phyloP scores from a whole-genome alignment of 257 asterid species.

The Paulownia fortunei region DNA sequence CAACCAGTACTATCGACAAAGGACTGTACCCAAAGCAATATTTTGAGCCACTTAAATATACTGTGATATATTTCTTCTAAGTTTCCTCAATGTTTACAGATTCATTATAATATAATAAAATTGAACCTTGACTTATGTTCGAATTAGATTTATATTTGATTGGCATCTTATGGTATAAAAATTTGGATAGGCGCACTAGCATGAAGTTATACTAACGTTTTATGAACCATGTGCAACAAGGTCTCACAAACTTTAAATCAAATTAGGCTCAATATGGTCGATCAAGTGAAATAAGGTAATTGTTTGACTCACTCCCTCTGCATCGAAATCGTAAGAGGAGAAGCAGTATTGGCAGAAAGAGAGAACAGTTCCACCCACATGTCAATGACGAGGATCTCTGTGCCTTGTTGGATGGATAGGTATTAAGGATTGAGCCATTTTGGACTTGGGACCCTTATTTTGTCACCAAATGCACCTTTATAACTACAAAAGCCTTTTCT shows the following conservation, averaged over 20 bases:
- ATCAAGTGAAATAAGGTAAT: neutral
- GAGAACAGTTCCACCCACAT: neutral
- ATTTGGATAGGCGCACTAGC: too few relatives aligned
- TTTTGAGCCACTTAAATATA: too few relatives aligned
- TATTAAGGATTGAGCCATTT: constrained; percentile 17
- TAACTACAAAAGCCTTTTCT: neutral
- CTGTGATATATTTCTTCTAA: too few relatives aligned
- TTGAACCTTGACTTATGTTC: too few relatives aligned
- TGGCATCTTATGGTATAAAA: too few relatives aligned
- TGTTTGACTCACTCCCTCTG: neutral
- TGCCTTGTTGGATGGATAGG: constrained; percentile 53
- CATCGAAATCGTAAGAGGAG: neutral
- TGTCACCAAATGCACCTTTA: constrained; percentile 39
- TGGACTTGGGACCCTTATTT: constrained; percentile 45
- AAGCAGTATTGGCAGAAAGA: neutral
- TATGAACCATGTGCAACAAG: neutral
- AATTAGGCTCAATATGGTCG: neutral
- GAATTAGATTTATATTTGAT: too few relatives aligned
- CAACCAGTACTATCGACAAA: too few relatives aligned
- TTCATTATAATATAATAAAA: too few relatives aligned
- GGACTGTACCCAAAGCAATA: too few relatives aligned
- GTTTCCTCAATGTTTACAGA: too few relatives aligned
- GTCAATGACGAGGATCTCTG: neutral
- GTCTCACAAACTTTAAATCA: neutral
- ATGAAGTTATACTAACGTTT: too few relatives aligned